Evolutionary conservation across 768 basidiomycete genomes (phyloP).

Genomic region (Hebeloma cylindrosporum): DNA sequence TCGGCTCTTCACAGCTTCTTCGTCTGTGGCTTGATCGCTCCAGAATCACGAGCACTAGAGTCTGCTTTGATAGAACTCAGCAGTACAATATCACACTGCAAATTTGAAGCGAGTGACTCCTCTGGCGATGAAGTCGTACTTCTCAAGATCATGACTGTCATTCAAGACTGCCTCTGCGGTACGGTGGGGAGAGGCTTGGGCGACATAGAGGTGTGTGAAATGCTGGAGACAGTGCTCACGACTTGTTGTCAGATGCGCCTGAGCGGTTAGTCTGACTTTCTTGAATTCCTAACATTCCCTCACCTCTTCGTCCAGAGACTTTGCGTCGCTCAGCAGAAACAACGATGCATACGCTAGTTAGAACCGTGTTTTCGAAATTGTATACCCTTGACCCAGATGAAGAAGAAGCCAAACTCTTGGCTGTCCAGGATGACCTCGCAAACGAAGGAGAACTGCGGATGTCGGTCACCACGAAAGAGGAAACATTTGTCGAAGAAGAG

Average conservation of each 20-base stretch:
- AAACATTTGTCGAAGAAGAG: slow-evolving; percentile 22
- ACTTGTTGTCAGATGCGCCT: slow-evolving; percentile 96
- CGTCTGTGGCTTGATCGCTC: slow-evolving; percentile 67
- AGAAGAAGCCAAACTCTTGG: slow-evolving; percentile 66
- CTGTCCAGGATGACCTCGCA: slow-evolving; percentile 48
- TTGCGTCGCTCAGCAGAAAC: slow-evolving; percentile 85
- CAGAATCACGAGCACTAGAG: slow-evolving; percentile 55
- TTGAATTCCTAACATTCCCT: slow-evolving; percentile 9
- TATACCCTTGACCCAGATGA: slow-evolving; percentile 57
- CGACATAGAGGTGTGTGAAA: slow-evolving; percentile 95
- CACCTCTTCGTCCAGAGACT: slow-evolving; percentile 54
- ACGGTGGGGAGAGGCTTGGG: slow-evolving; percentile 71
- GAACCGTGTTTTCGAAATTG: slow-evolving; percentile 79
- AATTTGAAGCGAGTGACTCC: slow-evolving; percentile 96
- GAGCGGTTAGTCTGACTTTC: slow-evolving; percentile 65
- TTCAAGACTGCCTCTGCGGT: slow-evolving; percentile 78
- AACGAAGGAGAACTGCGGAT: slow-evolving; percentile 60
- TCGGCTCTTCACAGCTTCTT: slow-evolving; percentile 89
- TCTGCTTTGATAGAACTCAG: slow-evolving; percentile 79
- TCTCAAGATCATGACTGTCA: slow-evolving; percentile 86
- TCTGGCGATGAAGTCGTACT: slow-evolving; percentile 98
- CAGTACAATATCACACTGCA: slow-evolving; percentile 90
- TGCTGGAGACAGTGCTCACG: slow-evolving; percentile 95
- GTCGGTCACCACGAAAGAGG: slow-evolving; percentile 47
- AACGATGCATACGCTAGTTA: slow-evolving; percentile 85